These are phyloP conservation scores for Metarhizium robertsii DNA, from an alignment of 2,329 filamentous ascomycete genomes.

Conservation along the genomic window DNA sequence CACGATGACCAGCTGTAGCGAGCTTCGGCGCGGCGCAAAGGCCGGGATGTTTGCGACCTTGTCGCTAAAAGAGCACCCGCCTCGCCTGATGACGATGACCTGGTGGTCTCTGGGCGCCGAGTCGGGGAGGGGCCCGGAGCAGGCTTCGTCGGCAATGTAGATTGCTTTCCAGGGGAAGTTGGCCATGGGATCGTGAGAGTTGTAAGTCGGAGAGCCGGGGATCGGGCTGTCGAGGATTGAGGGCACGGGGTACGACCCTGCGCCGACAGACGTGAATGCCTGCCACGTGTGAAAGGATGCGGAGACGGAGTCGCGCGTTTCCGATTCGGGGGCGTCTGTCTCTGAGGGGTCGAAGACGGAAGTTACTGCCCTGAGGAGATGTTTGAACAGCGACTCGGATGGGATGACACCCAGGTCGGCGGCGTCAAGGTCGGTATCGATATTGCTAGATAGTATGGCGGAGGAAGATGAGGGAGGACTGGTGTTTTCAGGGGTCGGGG, in stretches of 20 bases:
- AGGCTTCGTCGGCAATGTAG: constrained; percentile 62
- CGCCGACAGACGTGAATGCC: constrained; percentile 43
- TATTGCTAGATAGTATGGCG: background rate
- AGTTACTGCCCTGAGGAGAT: constrained; percentile 35
- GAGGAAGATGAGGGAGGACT: background rate
- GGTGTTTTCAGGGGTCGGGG: constrained; percentile 10
- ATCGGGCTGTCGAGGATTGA: constrained; percentile 49
- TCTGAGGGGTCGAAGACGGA: constrained; percentile 31
- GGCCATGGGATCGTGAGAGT: constrained; percentile 23
- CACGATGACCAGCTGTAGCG: constrained; percentile 74
- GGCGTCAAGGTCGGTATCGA: background rate
- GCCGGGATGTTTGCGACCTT: constrained; percentile 82
- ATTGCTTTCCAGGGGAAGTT: constrained; percentile 60
- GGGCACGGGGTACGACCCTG: constrained; percentile 61
- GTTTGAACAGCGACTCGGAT: constrained; percentile 34
- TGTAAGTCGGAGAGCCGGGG: constrained; percentile 31
- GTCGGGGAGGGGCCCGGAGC: constrained; percentile 48
- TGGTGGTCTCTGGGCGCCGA: constrained; percentile 50
- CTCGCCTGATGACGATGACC: constrained; percentile 72
- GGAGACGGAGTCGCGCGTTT: constrained; percentile 19
- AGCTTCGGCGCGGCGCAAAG: constrained; percentile 49
- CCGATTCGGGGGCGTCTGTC: constrained; percentile 19
- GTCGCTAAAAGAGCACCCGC: constrained; percentile 72
- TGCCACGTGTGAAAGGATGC: constrained; percentile 37
- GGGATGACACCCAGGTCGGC: constrained; percentile 8